These are phyloP conservation scores for Citrus reticulata DNA, from an alignment of 345 rosid species.

Conservation along the genomic window DNA sequence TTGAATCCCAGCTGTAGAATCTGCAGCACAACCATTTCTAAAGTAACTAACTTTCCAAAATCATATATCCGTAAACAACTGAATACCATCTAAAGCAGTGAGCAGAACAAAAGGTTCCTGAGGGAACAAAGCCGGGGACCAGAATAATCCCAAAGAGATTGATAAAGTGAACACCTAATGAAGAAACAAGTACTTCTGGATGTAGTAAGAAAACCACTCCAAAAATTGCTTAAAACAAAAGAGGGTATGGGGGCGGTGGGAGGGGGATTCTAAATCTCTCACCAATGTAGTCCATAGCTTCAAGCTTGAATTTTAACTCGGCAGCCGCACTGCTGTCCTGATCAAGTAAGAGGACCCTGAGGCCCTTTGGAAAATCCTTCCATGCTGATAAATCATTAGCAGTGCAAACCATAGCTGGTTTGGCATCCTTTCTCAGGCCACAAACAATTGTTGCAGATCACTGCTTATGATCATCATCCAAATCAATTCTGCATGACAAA, in stretches of 20 bases:
- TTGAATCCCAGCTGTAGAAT: background rate
- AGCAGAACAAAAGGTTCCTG: conserved; percentile 1
- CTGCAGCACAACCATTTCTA: background rate
- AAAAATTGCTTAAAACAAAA: background rate
- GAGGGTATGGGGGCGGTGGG: background rate
- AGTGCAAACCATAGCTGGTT: conserved; percentile 93
- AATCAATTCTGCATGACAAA: conserved; percentile 26
- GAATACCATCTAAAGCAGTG: conserved; percentile 11
- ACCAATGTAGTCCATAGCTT: conserved; percentile 92
- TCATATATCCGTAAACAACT: conserved; percentile 6
- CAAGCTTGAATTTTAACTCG: conserved; percentile 69
- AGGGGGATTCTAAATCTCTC: conserved; percentile 26
- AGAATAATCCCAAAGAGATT: conserved; percentile 8
- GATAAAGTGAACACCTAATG: conserved; percentile 8
- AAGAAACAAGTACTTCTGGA: conserved; percentile 9
- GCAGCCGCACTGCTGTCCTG: conserved; percentile 48
- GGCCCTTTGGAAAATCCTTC: conserved; percentile 96
- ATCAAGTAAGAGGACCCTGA: conserved; percentile 82
- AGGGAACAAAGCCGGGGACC: conserved; percentile 11
- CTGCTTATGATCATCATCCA: conserved; percentile 10
- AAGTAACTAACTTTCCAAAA: conserved; percentile 7
- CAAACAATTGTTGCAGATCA: conserved; percentile 30
- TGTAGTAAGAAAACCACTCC: background rate
- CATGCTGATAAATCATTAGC: conserved; percentile 76
- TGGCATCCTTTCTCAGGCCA: conserved; percentile 89